Conservation (phyloP, 2,329 filamentous ascomycete species). For the Botryosphaeria agaves region DNA sequence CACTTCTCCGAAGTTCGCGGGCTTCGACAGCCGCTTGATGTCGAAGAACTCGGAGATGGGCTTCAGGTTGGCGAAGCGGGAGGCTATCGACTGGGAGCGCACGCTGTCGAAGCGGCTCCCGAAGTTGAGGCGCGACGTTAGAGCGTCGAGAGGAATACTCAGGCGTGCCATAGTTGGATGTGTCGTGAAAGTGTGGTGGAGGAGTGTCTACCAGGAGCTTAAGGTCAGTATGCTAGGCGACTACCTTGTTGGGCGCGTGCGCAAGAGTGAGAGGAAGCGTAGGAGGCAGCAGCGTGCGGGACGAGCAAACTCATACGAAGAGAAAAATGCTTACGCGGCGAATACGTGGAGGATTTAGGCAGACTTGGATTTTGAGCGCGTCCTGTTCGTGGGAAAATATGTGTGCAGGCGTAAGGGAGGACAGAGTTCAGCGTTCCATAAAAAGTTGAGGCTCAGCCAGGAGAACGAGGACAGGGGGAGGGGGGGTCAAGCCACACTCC, state of each 20-base stretch:
- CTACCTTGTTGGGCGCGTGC: not conserved
- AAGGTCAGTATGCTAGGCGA: not conserved
- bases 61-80: conserved; percentile 81
- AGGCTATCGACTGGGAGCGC: conserved; percentile 58
- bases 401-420: too few species aligned
- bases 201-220: not conserved
- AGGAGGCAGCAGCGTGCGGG: too few species aligned
- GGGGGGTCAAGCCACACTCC: too few species aligned
- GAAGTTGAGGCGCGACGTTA: conserved; percentile 83
- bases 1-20: conserved; percentile 73
- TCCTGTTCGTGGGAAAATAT: too few species aligned
- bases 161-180: conserved; percentile 55
- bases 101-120: conserved; percentile 71
- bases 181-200: not conserved
- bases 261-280: too few species aligned
- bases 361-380: too few species aligned
- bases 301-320: too few species aligned
- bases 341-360: too few species aligned
- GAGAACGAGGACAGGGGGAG: too few species aligned
- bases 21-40: conserved; percentile 89
- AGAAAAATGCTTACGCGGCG: too few species aligned
- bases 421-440: too few species aligned
- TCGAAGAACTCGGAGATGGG: conserved; percentile 90
- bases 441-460: too few species aligned
- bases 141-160: conserved; percentile 77